These are phyloP conservation scores for Pseudonitzschia multiseries DNA, from an alignment of 108 stramenopile species.

Conservation along the genomic window DNA sequence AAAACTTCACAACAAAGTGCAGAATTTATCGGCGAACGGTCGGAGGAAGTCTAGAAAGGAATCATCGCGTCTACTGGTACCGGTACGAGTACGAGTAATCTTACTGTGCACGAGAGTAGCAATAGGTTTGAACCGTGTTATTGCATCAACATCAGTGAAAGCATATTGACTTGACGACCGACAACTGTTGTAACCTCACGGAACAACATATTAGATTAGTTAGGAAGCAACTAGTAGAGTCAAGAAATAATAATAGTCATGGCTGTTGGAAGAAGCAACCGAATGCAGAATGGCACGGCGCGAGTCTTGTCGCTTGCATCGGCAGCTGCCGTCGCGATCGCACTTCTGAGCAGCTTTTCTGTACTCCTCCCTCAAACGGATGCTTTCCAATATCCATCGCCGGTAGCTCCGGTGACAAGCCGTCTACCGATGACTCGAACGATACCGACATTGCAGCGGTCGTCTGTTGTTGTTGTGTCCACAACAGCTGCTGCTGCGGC, in stretches of 20 bases:
- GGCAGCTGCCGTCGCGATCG: not conserved
- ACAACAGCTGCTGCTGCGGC: too few relatives aligned
- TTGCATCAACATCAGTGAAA: too few relatives aligned
- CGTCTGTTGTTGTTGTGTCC: too few relatives aligned
- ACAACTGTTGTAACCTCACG: too few relatives aligned
- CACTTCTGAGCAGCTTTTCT: not conserved
- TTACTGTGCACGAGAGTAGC: too few relatives aligned
- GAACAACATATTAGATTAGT: too few relatives aligned
- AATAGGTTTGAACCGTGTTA: too few relatives aligned
- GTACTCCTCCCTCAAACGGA: not conserved
- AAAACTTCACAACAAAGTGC: not conserved
- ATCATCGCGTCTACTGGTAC: too few relatives aligned
- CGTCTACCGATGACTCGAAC: not conserved
- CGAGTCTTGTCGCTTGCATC: not conserved
- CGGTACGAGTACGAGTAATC: too few relatives aligned
- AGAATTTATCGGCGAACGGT: not conserved
- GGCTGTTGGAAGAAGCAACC: not conserved
- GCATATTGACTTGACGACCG: too few relatives aligned
- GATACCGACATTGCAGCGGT: not conserved
- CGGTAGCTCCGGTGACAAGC: not conserved
- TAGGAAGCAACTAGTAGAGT: too few relatives aligned
- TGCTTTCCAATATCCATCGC: constrained; percentile 1
- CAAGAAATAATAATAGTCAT: not conserved
- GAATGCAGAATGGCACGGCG: not conserved
- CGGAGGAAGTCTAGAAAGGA: not conserved